Evolutionary conservation across 148 eudicot species (phyloP).

Genomic region (Euryodendron excelsum): DNA sequence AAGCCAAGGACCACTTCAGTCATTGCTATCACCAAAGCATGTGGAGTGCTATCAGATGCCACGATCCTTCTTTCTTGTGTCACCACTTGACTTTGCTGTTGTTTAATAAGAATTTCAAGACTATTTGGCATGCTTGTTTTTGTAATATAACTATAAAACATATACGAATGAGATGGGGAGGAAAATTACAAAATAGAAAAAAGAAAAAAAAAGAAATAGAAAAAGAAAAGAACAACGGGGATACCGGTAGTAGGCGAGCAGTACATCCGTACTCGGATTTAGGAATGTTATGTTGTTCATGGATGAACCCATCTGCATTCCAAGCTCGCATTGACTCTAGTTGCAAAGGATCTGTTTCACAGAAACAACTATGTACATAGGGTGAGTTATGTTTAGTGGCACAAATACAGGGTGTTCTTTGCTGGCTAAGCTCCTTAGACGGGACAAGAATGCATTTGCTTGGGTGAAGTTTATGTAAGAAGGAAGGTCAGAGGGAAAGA

Average conservation of each 20-base stretch:
- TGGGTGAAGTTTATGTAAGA: neutral
- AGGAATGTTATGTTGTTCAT: neutral
- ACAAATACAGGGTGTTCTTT: neutral
- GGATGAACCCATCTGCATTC: neutral
- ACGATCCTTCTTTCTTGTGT: too few relatives aligned
- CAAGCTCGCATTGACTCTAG: neutral
- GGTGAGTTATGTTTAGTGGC: neutral
- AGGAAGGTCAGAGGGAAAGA: neutral
- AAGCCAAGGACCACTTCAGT: too few relatives aligned
- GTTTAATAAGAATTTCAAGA: too few relatives aligned
- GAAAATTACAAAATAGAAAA: neutral
- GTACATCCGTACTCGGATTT: neutral
- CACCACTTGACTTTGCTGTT: too few relatives aligned
- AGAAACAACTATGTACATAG: neutral
- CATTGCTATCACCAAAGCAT: too few relatives aligned
- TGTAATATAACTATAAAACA: too few relatives aligned
- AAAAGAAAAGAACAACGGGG: neutral
- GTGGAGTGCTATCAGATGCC: too few relatives aligned
- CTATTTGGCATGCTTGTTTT: too few relatives aligned
- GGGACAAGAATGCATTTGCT: neutral
- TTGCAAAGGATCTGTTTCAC: neutral
- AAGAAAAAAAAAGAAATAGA: too few relatives aligned
- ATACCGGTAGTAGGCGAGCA: slow-evolving; percentile 4
- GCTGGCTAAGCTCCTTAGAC: neutral
- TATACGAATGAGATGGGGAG: too few relatives aligned